Conservation (phyloP, 495 filamentous ascomycete species). For the Aspergillus nanangensis region DNA sequence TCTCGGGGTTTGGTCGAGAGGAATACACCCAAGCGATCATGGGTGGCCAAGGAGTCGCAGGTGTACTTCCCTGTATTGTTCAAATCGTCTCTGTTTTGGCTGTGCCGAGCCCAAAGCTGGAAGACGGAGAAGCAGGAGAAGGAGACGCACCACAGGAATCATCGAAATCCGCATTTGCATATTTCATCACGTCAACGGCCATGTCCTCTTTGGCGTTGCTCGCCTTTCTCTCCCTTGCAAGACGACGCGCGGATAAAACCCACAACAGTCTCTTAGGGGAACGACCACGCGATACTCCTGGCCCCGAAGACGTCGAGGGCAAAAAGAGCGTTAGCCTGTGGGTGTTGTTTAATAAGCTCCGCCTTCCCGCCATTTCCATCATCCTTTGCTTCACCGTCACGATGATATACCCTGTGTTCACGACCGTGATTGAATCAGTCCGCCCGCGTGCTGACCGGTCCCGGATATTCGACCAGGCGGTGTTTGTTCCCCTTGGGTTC, state of each 20-base stretch:
- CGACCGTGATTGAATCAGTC: constrained; percentile 72
- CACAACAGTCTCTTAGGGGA: not conserved
- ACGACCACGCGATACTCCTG: constrained; percentile 14
- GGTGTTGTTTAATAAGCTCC: constrained; percentile 67
- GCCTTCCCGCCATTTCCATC: constrained; percentile 64
- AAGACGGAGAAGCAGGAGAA: constrained; percentile 7
- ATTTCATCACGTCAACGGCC: constrained; percentile 83
- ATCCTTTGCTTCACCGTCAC: constrained; percentile 76
- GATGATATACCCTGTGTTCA: constrained; percentile 95
- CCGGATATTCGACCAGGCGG: constrained; percentile 61
- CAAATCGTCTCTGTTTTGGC: constrained; percentile 78
- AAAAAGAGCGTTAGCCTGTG: constrained; percentile 58
- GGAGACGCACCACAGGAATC: constrained; percentile 25
- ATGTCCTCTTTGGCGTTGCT: constrained; percentile 53
- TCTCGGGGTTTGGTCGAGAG: constrained; percentile 72
- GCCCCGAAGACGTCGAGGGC: constrained; percentile 13
- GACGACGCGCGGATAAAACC: constrained; percentile 24
- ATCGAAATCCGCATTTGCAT: constrained; percentile 74
- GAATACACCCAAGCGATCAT: constrained; percentile 96
- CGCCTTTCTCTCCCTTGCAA: constrained; percentile 58
- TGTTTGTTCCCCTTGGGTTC: constrained; percentile 87
- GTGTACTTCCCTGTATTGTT: constrained; percentile 82
- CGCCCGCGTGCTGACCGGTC: constrained; percentile 39
- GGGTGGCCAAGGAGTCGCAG: constrained; percentile 88
- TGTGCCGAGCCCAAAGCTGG: constrained; percentile 50